Base-by-base conservation (phyloP, 1,284 basidiomycete genomes). In the Pisolithus thermaeus region DNA sequence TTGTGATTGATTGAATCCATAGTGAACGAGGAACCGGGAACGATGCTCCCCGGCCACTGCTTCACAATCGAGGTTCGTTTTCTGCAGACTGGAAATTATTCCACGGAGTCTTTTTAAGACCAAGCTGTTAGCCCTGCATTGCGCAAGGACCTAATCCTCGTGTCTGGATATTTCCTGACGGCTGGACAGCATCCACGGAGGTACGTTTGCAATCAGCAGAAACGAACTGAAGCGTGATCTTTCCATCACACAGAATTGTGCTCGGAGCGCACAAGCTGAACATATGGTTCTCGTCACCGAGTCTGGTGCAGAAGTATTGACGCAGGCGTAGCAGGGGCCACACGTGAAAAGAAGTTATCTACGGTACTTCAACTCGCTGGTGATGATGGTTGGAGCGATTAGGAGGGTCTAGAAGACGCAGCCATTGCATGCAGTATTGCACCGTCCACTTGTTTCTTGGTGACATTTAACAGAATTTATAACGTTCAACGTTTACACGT, bases 231-330 rank as follows among this genome's bases (percentile, higher is more conserved):
- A 37, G 2, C 20, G 7, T 14, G 18, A 16, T 2, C 12, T 23
- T 18, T n/a, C 39, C 9, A 9, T 41, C 20, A 22, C 23, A 3
- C 45, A 69, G 63, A 69, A 65, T 36, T 87, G 87, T 47, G 87
- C 88, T 2, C 77, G 92, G 14, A 81, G 83, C 44, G 90, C 91
- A 1, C 91, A 93, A 68, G 87, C 84, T 16, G 92, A 95, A 64
- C 90, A 94, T 66, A 93, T 86, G 79, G 73, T 95, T 7, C 72
- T 93, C 32, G 89, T 94, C 53, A 94, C 90, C 1, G 77, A 90
- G 36, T 70, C 68, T 4, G 90, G 89, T 0, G 81, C 70, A 2
- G 83, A 87, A 14, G 75, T 89, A 9, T 64, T 89, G 22, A 89
- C 86, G 4, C 59, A 65, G 50, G 71, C 51, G 65, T 7, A 48